Conservation (phyloP, 768 basidiomycete genomes). For the Artomyces pyxidatus region DNA sequence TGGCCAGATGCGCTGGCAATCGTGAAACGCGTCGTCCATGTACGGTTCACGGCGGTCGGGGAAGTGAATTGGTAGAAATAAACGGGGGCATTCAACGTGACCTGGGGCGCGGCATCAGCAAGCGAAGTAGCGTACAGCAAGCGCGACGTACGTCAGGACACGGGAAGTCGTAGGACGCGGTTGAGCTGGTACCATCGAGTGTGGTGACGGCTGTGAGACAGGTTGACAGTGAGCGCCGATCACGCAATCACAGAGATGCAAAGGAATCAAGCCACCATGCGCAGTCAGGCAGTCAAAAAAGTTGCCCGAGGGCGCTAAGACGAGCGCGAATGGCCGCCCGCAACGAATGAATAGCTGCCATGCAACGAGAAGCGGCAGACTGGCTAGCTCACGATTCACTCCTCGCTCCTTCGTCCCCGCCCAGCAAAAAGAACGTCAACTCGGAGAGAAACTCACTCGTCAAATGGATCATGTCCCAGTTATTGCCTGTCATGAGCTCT, state of each 20-base stretch:
- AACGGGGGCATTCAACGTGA: conserved; percentile 53
- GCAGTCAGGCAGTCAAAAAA: neutral
- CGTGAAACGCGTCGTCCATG: conserved; percentile 73
- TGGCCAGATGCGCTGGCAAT: conserved; percentile 47
- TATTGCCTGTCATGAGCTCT: conserved; percentile 74
- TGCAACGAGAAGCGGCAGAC: no score
- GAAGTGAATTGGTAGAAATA: conserved; percentile 79
- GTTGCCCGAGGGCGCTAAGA: neutral
- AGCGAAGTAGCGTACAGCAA: neutral
- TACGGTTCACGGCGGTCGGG: conserved; percentile 27
- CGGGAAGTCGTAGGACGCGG: conserved; percentile 41
- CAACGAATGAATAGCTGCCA: no score
- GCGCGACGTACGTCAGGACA: conserved; percentile 54
- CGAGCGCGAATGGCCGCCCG: no score
- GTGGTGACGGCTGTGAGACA: conserved; percentile 48
- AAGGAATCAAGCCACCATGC: neutral
- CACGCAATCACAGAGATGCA: neutral
- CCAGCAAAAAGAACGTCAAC: neutral
- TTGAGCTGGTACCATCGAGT: conserved; percentile 51
- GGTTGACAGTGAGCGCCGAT: neutral
- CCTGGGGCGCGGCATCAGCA: conserved; percentile 29
- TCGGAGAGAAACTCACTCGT: conserved; percentile 39
- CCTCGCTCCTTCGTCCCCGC: no score
- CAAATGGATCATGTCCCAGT: conserved; percentile 58
- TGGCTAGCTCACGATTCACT: no score